These are phyloP conservation scores for Fibroporia radiculosa DNA, from an alignment of 768 basidiomycete species.

Conservation along the genomic window DNA sequence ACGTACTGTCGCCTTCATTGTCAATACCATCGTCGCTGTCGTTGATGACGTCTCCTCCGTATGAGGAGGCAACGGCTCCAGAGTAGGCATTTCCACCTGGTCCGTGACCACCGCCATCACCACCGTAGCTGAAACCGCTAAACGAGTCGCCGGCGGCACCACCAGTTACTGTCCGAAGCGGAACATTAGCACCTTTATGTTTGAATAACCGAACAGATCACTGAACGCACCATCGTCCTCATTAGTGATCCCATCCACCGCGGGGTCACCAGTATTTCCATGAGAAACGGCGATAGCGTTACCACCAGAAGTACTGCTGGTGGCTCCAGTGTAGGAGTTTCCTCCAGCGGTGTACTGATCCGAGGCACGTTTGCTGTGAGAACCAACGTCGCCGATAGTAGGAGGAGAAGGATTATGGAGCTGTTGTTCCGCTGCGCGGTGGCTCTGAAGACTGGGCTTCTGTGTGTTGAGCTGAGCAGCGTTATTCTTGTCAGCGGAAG, in stretches of 20 bases:
- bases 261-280: neutral
- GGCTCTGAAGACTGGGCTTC: neutral
- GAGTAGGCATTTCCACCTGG: slow-evolving; percentile 16
- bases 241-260: neutral
- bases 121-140: slow-evolving; percentile 15
- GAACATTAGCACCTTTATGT: too few relatives aligned
- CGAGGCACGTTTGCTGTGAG: slow-evolving; percentile 15
- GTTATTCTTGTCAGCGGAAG: neutral
- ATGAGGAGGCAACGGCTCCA: slow-evolving; percentile 9
- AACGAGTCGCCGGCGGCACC: slow-evolving; percentile 10
- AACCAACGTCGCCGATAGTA: neutral
- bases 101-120: slow-evolving; percentile 13
- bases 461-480: slow-evolving; percentile 3
- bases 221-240: neutral
- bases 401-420: slow-evolving; percentile 1
- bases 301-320: slow-evolving; percentile 15
- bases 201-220: neutral
- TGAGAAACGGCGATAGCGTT: slow-evolving; percentile 9
- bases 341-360: slow-evolving; percentile 19
- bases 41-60: slow-evolving; percentile 12
- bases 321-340: slow-evolving; percentile 20
- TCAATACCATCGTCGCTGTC: slow-evolving; percentile 4
- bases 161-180: slow-evolving; percentile 9
- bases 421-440: slow-evolving; percentile 7
- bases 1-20: slow-evolving; percentile 12